Evolutionary conservation across 208 protist species (phyloP).

Genomic region (Acanthamoeba healyi): DNA sequence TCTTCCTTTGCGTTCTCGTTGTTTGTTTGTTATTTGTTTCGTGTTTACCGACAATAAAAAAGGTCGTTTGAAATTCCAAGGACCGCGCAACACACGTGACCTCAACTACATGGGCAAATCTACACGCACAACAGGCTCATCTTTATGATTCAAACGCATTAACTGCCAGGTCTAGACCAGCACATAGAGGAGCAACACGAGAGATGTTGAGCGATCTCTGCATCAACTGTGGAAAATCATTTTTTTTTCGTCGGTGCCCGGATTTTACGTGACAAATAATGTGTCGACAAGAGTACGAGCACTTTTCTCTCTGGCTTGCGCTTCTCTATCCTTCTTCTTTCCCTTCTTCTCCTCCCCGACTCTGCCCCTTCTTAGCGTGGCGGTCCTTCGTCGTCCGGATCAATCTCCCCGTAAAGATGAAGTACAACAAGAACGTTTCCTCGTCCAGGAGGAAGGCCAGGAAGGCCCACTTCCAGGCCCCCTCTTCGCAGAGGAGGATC

Average conservation of each 20-base stretch:
- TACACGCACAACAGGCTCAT: too few species aligned
- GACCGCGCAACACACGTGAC: too few species aligned
- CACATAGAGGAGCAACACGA: too few species aligned
- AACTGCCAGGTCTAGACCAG: too few species aligned
- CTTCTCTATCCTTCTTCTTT: slow-evolving; percentile 34
- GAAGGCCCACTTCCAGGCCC: slow-evolving; percentile 99
- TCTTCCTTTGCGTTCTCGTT: too few species aligned
- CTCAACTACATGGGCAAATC: too few species aligned
- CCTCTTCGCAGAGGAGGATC: slow-evolving; percentile 95
- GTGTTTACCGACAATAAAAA: too few species aligned
- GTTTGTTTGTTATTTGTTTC: too few species aligned
- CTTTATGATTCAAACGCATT: too few species aligned
- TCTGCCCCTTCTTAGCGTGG: not conserved
- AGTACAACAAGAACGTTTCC: slow-evolving; percentile 85
- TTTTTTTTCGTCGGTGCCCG: not conserved
- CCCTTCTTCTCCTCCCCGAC: not conserved
- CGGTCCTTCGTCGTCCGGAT: not conserved
- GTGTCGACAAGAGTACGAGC: not conserved
- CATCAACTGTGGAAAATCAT: too few species aligned
- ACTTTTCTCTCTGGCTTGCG: not conserved
- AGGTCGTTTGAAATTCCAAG: too few species aligned
- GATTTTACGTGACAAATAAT: not conserved
- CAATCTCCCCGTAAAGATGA: not conserved
- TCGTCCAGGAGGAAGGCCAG: slow-evolving; percentile 96
- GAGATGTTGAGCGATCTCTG: too few species aligned